A percentile compares a stretch with the other conserved stretches of the same genome.
Conservation (phyloP, 495 filamentous ascomycete species). For the Usnea hakonensis region DNA sequence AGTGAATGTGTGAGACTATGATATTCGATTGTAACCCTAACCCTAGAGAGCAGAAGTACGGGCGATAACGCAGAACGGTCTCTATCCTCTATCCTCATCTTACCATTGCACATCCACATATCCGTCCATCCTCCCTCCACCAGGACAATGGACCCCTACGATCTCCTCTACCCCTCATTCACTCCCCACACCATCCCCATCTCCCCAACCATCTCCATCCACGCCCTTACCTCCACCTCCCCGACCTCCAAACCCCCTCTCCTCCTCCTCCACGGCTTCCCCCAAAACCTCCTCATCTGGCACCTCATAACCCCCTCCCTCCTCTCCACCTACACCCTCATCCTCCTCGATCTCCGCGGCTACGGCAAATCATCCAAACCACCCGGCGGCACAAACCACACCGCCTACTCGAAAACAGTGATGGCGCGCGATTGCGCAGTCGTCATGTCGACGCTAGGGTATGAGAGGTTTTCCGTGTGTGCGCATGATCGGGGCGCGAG, state of each 20-base stretch:
- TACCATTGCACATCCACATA: not conserved
- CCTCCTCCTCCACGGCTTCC: conserved; percentile 36
- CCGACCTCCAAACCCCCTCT: conserved; percentile 28
- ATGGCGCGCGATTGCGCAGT: conserved; percentile 32
- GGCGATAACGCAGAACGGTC: too few species aligned
- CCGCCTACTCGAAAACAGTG: conserved; percentile 28
- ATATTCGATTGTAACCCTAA: too few species aligned
- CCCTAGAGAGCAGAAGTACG: too few species aligned
- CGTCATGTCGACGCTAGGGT: conserved; percentile 29
- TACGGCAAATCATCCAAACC: conserved; percentile 37
- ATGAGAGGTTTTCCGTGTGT: conserved; percentile 28
- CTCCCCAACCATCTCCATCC: not conserved
- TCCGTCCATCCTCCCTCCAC: not conserved
- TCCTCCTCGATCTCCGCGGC: conserved; percentile 35
- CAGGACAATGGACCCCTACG: not conserved
- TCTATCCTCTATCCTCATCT: too few species aligned
- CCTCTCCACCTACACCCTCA: conserved; percentile 26
- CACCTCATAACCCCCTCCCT: conserved; percentile 29
- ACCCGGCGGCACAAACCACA: conserved; percentile 24
- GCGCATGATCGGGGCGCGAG: conserved; percentile 37
- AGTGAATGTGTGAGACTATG: too few species aligned
- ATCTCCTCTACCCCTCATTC: not conserved
- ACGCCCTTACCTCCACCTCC: conserved; percentile 6
- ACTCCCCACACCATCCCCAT: not conserved
- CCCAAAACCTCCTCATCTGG: conserved; percentile 34